These are phyloP conservation scores for Auxenochlorella pyrenoidosa DNA, from an alignment of 139 green algal species.

Conservation along the genomic window DNA sequence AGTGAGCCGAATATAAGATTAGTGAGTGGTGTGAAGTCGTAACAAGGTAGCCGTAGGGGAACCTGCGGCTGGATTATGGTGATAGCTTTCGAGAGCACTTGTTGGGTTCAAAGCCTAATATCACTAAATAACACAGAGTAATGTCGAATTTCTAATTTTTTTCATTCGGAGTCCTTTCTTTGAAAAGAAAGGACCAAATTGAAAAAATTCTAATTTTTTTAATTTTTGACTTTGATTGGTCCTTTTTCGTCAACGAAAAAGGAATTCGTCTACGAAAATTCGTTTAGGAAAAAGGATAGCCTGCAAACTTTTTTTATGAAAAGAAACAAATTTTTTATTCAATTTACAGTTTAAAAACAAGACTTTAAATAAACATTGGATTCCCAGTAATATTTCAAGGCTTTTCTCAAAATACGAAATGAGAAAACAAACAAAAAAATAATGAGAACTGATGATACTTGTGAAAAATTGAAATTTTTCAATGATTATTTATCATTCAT, in stretches of 20 bases:
- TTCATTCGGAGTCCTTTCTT: background rate
- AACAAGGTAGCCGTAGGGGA: conserved; percentile 78
- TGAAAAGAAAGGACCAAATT: background rate
- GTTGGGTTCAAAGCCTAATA: conserved; percentile 19
- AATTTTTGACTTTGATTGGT: conserved; percentile 12
- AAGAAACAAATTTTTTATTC: conserved; percentile 1
- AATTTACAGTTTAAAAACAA: background rate
- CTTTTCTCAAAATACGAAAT: background rate
- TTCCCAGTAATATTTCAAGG: too few relatives aligned
- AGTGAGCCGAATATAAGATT: conserved; percentile 33
- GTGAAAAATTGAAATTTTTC: background rate
- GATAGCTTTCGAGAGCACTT: conserved; percentile 20
- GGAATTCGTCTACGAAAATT: background rate
- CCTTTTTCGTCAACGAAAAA: background rate
- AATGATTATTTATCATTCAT: background rate
- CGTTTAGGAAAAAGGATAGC: background rate
- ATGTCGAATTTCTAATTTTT: too few relatives aligned
- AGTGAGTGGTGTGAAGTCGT: conserved; percentile 68
- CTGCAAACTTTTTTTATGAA: conserved; percentile 7
- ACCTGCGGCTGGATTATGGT: conserved; percentile 70
- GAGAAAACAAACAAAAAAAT: conserved; percentile 13
- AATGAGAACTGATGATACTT: background rate
- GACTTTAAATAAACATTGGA: too few relatives aligned
- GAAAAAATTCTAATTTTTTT: background rate
- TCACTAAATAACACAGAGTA: conserved; percentile 9